Conservation (phyloP, 768 basidiomycete species). For the Rhodotorula taiwanensis region DNA sequence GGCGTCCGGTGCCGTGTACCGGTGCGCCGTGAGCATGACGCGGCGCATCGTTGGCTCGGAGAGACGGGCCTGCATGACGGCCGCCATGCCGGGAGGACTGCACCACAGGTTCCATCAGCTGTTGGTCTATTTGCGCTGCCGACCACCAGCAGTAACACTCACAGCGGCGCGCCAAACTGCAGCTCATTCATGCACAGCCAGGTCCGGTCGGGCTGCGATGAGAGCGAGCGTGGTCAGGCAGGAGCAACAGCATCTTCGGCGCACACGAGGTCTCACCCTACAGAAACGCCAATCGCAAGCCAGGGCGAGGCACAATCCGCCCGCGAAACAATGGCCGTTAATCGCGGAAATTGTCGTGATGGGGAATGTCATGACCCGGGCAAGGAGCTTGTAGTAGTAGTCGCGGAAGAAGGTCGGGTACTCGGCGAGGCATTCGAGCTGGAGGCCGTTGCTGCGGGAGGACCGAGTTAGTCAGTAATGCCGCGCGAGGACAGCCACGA, state of each 20-base stretch:
- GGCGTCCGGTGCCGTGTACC: conserved; percentile 68
- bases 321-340: conserved; percentile 67
- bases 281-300: conserved; percentile 83
- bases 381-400: conserved; percentile 22
- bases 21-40: conserved; percentile 70
- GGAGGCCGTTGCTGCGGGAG: conserved; percentile 27
- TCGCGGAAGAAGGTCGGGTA: conserved; percentile 31
- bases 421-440: conserved; percentile 22
- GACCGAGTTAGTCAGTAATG: neutral
- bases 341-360: conserved; percentile 30
- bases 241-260: too few species aligned
- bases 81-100: conserved; percentile 63
- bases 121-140: too few species aligned
- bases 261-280: conserved; percentile 49
- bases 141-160: neutral
- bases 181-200: conserved; percentile 95
- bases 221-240: too few species aligned
- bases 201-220: conserved; percentile 56
- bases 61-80: conserved; percentile 58
- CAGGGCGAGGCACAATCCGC: conserved; percentile 67
- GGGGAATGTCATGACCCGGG: conserved; percentile 24
- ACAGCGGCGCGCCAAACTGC: neutral
- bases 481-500: neutral
- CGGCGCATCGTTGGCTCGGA: conserved; percentile 58
- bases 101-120: neutral